Evolutionary conservation across 2,329 filamentous ascomycete genomes (phyloP).

Genomic region (Aspergillus tubingensis): DNA sequence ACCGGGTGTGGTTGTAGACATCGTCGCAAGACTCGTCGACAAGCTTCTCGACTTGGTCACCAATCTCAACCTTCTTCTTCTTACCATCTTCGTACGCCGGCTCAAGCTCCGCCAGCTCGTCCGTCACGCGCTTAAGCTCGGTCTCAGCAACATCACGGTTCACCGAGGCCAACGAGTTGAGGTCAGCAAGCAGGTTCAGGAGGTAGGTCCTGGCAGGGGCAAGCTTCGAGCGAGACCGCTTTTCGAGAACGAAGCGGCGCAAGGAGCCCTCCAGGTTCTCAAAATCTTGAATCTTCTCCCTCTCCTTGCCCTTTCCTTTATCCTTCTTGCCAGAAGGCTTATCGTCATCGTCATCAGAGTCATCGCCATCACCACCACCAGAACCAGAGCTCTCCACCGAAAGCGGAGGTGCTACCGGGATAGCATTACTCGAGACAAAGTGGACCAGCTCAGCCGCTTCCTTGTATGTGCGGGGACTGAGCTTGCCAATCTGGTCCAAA

Average conservation of each 20-base stretch:
- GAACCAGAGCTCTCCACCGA: slow-evolving; percentile 52
- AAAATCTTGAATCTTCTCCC: slow-evolving; percentile 86
- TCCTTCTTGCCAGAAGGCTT: slow-evolving; percentile 60
- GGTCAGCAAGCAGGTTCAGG: slow-evolving; percentile 85
- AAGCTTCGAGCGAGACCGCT: slow-evolving; percentile 90
- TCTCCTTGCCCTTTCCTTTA: slow-evolving; percentile 87
- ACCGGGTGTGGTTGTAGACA: slow-evolving; percentile 80
- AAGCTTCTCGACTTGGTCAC: slow-evolving; percentile 75
- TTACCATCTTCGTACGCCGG: slow-evolving; percentile 82
- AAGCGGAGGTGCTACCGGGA: slow-evolving; percentile 69
- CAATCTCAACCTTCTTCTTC: slow-evolving; percentile 75
- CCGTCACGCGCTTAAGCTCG: slow-evolving; percentile 79
- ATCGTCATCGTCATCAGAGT: slow-evolving; percentile 57
- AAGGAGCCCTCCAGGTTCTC: slow-evolving; percentile 85
- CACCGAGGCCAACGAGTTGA: slow-evolving; percentile 78
- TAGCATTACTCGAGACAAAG: slow-evolving; percentile 95
- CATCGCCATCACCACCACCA: slow-evolving; percentile 57
- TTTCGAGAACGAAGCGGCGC: slow-evolving; percentile 91
- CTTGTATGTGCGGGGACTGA: slow-evolving; percentile 93
- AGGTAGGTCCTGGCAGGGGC: slow-evolving; percentile 95
- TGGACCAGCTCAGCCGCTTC: slow-evolving; percentile 91
- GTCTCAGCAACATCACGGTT: slow-evolving; percentile 84
- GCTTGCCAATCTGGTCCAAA: slow-evolving; percentile 77
- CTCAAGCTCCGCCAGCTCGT: slow-evolving; percentile 78
- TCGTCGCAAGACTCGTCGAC: slow-evolving; percentile 85